These are phyloP conservation scores for Botrytis medusae DNA, from an alignment of 2,329 filamentous ascomycete species.

Conservation along the genomic window DNA sequence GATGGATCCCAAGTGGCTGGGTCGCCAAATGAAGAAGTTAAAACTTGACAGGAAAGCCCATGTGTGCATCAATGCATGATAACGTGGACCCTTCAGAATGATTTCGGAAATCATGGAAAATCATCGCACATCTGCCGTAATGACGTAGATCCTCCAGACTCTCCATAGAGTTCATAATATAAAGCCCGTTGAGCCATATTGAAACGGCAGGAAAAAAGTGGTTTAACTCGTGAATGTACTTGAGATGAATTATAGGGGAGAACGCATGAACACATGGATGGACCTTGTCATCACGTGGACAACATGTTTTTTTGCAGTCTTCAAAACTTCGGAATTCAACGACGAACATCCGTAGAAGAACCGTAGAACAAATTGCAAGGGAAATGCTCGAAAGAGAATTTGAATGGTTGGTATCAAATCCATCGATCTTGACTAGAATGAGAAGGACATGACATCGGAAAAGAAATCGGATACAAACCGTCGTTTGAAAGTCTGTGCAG, in stretches of 20 bases:
- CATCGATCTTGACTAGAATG: not conserved
- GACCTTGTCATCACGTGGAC: slow-evolving; percentile 18
- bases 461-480: not conserved
- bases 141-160: slow-evolving; percentile 20
- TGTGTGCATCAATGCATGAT: slow-evolving; percentile 23
- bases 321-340: not conserved
- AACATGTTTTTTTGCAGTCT: not conserved
- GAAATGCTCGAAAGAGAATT: not conserved
- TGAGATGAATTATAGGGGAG: not conserved
- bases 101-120: slow-evolving; percentile 11
- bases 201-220: not conserved
- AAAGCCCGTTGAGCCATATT: not conserved
- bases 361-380: slow-evolving; percentile 7
- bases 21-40: not conserved
- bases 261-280: slow-evolving; percentile 1
- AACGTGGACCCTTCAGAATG: slow-evolving; percentile 9
- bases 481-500: not conserved
- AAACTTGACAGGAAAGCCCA: slow-evolving; percentile 16
- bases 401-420: not conserved
- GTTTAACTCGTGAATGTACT: not conserved
- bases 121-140: slow-evolving; percentile 17
- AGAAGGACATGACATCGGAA: not conserved
- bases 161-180: not conserved
- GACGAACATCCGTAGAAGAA: slow-evolving; percentile 5
- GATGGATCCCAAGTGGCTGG: not conserved